Conservation (phyloP, 805 yeast species). For the Metschnikowia aberdeeniae region DNA sequence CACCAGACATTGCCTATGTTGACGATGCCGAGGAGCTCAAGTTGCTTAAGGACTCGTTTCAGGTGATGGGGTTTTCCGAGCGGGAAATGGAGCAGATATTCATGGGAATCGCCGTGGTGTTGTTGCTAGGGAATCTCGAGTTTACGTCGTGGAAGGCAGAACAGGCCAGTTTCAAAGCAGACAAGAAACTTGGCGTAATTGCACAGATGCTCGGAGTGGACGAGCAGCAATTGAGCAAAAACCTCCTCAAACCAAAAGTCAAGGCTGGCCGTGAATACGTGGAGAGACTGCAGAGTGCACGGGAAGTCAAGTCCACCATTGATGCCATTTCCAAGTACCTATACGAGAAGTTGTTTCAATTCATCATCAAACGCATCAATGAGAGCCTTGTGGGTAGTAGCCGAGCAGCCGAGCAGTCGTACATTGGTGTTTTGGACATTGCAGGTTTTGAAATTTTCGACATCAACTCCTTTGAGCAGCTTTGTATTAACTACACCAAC, state of each 20-base stretch:
- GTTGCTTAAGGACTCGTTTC: constrained; percentile 60
- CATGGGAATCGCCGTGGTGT: constrained; percentile 64
- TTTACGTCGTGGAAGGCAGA: constrained; percentile 64
- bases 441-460: constrained; percentile 62
- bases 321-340: constrained; percentile 86
- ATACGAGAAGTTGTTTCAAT: constrained; percentile 80
- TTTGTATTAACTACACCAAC: constrained; percentile 58
- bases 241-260: constrained; percentile 73
- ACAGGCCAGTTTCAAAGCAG: constrained; percentile 66
- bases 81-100: constrained; percentile 57
- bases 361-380: constrained; percentile 73
- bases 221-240: constrained; percentile 46
- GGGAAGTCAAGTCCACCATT: constrained; percentile 74
- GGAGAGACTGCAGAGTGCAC: constrained; percentile 69
- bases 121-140: constrained; percentile 82
- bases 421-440: constrained; percentile 56
- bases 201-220: constrained; percentile 65
- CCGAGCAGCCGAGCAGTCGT: constrained; percentile 24
- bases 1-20: constrained; percentile 60
- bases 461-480: constrained; percentile 55
- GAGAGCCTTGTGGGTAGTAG: constrained; percentile 43
- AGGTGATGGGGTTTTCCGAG: constrained; percentile 63
- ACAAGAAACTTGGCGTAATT: constrained; percentile 46
- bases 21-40: constrained; percentile 71
- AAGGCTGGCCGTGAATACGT: constrained; percentile 89